These are phyloP conservation scores for Neofusicoccum laricinum DNA, from an alignment of 2,329 filamentous ascomycete species.

Conservation along the genomic window DNA sequence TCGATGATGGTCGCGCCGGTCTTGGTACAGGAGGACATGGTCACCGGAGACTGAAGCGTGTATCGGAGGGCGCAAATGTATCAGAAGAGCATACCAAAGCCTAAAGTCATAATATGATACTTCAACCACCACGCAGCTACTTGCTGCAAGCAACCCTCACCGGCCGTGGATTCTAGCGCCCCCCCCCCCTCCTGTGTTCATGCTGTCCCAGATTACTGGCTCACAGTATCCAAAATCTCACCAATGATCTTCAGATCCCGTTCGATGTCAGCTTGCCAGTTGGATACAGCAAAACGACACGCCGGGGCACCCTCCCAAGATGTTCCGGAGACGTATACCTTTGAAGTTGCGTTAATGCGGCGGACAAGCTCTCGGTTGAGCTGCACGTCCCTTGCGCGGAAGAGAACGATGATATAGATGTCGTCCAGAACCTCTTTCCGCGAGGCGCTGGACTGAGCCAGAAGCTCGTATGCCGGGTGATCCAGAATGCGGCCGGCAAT, in stretches of 20 bases:
- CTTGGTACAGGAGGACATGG: no score
- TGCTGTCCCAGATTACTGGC: not conserved
- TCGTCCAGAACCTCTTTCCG: conserved; percentile 45
- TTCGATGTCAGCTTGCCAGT: conserved; percentile 72
- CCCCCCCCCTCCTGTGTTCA: not conserved
- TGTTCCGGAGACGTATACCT: conserved; percentile 81
- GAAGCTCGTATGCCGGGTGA: conserved; percentile 62
- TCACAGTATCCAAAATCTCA: conserved; percentile 55
- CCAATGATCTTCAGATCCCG: conserved; percentile 65
- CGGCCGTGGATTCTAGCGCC: no score
- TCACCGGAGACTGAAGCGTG: no score
- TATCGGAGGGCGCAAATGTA: no score
- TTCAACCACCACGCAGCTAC: no score
- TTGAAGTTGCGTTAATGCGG: conserved; percentile 69
- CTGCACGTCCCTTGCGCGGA: conserved; percentile 64
- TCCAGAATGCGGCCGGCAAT: conserved; percentile 63
- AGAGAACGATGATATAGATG: conserved; percentile 71
- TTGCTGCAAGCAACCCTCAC: no score
- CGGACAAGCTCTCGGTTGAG: conserved; percentile 67
- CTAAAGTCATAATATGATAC: no score
- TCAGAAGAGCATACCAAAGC: no score
- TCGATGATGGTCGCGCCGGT: no score
- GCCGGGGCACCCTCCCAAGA: conserved; percentile 72
- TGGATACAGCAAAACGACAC: conserved; percentile 80
- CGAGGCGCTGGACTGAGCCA: conserved; percentile 50